Evolutionary conservation across 768 basidiomycete species (phyloP), one percentile per base, ranked within the genome.

Genomic region (Omphalotus guepiniiformis): DNA sequence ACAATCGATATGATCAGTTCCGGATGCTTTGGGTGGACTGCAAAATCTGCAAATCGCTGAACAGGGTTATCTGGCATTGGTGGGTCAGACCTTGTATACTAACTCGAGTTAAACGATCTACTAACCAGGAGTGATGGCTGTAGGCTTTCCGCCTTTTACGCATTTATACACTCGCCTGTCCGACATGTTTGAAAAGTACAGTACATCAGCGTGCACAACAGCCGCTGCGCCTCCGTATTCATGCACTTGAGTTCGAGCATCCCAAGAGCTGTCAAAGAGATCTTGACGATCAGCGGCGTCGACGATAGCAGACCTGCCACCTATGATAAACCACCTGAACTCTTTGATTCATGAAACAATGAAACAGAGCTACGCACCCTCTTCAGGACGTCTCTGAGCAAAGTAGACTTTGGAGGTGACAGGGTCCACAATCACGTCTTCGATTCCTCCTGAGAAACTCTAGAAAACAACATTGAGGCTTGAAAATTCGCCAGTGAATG

Each of bases 161-260:
- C 74, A 55, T 7, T 59, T 57, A 57, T 84, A 87, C 0, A 85
- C 68, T 9, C 79, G 66, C 2, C 74, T 73, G 59, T 83, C 80
- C 11, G 43, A 45, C 25, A 71, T 63, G 58, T 83, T 68, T 3
- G 83, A 82, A 59, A 86, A 88, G 63, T 82, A 81, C 6, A 77
- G 63, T 9, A 67, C 61, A 6, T 70, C 74, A 32, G 67, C 68
- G 48, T 76, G 63, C 1, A 78, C 79, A 16, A 76, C 70, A 1
- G 79, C 80, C 1, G 81, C 66, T 2, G 72, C 78, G 11, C 88
- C 88, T 0, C 88, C 86, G 43, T 88, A 88, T 59, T 87, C 86
- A 21, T 86, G 78, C 2, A 88, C 84, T 13, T 70, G 60, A 0
- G 77, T 75, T 27, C 77, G 70, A 4, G 70, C 79, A 58, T 75